Evolutionary conservation across 139 green algal genomes (phyloP).

Genomic region (Chlamydomonas urium): DNA sequence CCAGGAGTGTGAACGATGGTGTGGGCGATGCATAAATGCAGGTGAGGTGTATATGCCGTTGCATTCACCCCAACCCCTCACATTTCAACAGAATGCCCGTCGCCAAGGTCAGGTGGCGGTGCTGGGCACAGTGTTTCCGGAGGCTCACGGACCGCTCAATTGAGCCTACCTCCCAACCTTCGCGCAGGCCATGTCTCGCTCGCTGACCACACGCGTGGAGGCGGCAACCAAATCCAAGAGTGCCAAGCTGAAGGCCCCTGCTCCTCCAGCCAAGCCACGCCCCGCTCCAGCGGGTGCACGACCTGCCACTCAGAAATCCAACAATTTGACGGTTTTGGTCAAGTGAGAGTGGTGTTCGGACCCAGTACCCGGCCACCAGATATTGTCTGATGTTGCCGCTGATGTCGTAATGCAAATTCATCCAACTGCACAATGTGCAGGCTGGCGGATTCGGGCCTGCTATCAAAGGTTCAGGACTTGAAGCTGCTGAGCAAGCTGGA

Average conservation of each 20-base stretch:
- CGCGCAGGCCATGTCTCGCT: no score
- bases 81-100: no score
- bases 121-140: no score
- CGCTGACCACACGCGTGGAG: no score
- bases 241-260: background rate
- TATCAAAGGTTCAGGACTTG: background rate
- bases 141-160: no score
- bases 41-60: no score
- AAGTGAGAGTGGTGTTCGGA: background rate
- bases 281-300: background rate
- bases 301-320: background rate
- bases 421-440: background rate
- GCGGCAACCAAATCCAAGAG: background rate
- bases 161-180: no score
- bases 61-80: no score
- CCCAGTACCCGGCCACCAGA: background rate
- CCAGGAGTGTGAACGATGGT: no score
- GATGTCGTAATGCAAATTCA: background rate
- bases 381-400: background rate
- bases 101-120: no score
- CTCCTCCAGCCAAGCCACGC: background rate
- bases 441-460: background rate
- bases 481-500: background rate
- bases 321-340: constrained; percentile 1
- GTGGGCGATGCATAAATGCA: no score